Evolutionary conservation across 2,329 filamentous ascomycete genomes (phyloP), one percentile per base, ranked within the genome.

Genomic region (Fusarium haematococcum): DNA sequence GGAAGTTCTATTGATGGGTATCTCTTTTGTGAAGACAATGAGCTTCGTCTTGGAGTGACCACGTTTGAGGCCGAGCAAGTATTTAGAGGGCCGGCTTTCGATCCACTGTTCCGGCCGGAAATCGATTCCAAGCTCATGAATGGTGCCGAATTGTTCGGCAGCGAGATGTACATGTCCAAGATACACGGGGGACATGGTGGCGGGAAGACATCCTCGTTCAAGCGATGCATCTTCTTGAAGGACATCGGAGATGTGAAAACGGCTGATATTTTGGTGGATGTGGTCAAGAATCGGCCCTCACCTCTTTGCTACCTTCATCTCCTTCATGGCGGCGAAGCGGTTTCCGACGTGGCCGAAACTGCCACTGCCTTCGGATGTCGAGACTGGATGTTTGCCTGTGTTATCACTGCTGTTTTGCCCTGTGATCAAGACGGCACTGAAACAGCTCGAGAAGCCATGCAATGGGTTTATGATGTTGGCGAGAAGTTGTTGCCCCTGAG

Each of bases 371-470:
- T 92, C 63, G 90, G 91, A 52, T 91, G 87, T 82, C 88, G 90
- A 80, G 85, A 90, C 78, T 92, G 90, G 90, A 85, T 89, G 35
- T 92, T 88, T 81, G 90, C 90, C 54, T 92, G 90, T 74, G 88
- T 92, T 6, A 77, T 93, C 48, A 92, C 90, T 6, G 90, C 88
- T 30, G 86, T 91, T 67, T 92, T 90, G 90, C 83, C 84, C 3
- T 87, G 89, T 18, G 83, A 87, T 11, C 78, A 88, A 79, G 88
- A 91, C 71, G 84, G 78, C 50, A 87, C 83, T 0, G 79, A 82
- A 54, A 43, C 71, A 13, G 83, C 86, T 70, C 81, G 68, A 69
- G 77, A 77, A 65, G 83, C 80, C 2, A 77, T 88, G 5, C 64
- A 77, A 6, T 92, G 91, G 90, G 90, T 92, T 20, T 92, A 92